Evolutionary conservation across 352 stramenopile genomes (phyloP), one percentile per base, ranked within the genome.

Genomic region (Globisporangium nunn): DNA sequence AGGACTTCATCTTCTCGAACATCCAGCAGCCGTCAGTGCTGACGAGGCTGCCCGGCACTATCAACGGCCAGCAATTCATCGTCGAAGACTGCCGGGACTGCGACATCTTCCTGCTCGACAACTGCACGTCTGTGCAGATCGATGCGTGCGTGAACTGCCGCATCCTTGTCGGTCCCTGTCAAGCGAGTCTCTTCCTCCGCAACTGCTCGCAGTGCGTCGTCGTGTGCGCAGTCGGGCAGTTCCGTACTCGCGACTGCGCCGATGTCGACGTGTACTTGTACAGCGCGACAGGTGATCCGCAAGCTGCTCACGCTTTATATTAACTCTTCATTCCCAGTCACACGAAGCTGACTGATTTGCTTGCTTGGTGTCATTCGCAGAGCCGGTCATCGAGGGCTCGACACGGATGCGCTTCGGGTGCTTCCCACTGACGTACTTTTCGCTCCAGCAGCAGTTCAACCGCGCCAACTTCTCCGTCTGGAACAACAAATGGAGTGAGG

Each of bases 401-500:
- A 73, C 52, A 54, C 59, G 66, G 4, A 67, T 92, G 59, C 76
- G 71, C 41, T 85, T 92, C 43, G 68, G 66, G 7, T 87, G 75
- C 50, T 90, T 85, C 59, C 69, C 74, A 10, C 47, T 87, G 5
- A 70, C 74, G 5, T 90, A 90, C 63, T 87, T 90, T 57, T 85
- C 72, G 2, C 55, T 92, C 52, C 72, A 86, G 56, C 74, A 88
- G 46, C 78, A 92, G 33, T 71, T 90, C 48, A 73, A 78, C 15
- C 62, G 67, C 41, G 70, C 75, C 64, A 83, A 83, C 28, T 86
- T 92, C 62, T 87, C 76, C 0, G 67, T 85, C 30, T 92, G 82
- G 78, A 86, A 88, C 69, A 92, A 89, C 70, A 76, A 79, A 30
- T 92, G 82, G 79, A 89, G 79, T 53, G 82, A 92, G 75, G 81